Evolutionary conservation across 768 basidiomycete genomes (phyloP), one percentile per base, ranked within the genome.

Genomic region (Exidia glandulosa): DNA sequence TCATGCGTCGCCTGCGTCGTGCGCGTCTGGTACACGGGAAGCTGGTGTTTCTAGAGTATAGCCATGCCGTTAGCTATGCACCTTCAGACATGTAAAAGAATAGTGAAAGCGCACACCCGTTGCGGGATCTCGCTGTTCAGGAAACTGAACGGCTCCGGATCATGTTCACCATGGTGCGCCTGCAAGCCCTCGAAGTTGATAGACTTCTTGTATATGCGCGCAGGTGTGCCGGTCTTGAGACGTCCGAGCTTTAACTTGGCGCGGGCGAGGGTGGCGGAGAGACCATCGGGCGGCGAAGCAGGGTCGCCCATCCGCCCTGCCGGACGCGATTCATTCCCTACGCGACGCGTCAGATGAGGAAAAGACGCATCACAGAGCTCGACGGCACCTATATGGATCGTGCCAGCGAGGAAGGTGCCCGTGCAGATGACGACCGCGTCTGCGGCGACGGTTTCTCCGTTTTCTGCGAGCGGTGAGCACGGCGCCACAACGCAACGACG

Each of bases 351-450:
- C 16, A 36, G 56, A 25, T 4, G 23, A 41, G 25, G 25, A 32
- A 12, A 41, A 50, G 13, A 37, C 36, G 60, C 23, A 13, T 30
- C 10, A 0, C 32, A 37, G 29, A 58, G 41, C 31, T 10, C 4
- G 13, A 13, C 32, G 16, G 32, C 31, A 84, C 90, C 92, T 52
- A 95, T 88, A 66, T 94, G 92, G 50, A 94, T 91, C 73, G 94
- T 90, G 12, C 90, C 93, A 2, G 87, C 87, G 29, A 95, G 79
- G 68, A 95, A 95, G 0, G 93, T 95, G 7, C 93, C 93, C 0
- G 92, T 94, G 65, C 90, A 92, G 14, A 95, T 80, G 31, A 95
- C 87, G 12, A 94, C 88, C 64, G 50, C 50, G 27, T 54, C 50
- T 86, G 84, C 3, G 86, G 83, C 66, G 90, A 94, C 19, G 75